These are phyloP conservation scores for Coemansia erecta DNA, from an alignment of 192 early-diverging fungal species.

Conservation along the genomic window DNA sequence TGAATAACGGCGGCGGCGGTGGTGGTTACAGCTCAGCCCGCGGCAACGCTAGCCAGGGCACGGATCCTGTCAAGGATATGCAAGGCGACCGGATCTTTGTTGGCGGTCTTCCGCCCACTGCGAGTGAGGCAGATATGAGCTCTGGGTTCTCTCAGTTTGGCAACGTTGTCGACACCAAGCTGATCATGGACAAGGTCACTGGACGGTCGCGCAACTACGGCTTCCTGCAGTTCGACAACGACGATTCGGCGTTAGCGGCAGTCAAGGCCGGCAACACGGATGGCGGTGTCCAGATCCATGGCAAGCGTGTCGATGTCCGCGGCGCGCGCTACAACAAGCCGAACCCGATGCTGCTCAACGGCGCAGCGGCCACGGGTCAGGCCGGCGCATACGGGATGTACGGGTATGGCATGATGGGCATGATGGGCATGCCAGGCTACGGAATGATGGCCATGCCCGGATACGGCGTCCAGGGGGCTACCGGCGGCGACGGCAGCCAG, in stretches of 20 bases:
- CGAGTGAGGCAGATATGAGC: constrained; percentile 80
- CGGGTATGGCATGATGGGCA: constrained; percentile 24
- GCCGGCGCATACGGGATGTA: constrained; percentile 15
- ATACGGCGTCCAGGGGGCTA: constrained; percentile 11
- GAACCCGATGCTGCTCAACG: constrained; percentile 12
- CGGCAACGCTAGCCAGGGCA: constrained; percentile 1
- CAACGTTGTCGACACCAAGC: constrained; percentile 75
- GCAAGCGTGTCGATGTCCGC: constrained; percentile 52
- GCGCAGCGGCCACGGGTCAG: constrained; percentile 13
- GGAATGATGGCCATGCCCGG: constrained; percentile 11
- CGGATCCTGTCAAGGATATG: constrained; percentile 38
- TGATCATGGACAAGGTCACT: constrained; percentile 82
- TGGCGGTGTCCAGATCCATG: constrained; percentile 42
- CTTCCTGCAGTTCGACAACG: constrained; percentile 86
- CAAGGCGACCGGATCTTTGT: constrained; percentile 83
- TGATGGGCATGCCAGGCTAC: constrained; percentile 27
- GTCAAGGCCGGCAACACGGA: constrained; percentile 41
- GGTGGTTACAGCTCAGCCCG: constrained; percentile 2
- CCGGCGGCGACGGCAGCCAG: constrained; percentile 6
- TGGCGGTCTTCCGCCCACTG: constrained; percentile 80
- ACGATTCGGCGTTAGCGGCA: constrained; percentile 58
- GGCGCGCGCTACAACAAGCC: constrained; percentile 42
- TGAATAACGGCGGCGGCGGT: not conserved
- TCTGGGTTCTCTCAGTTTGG: constrained; percentile 85
- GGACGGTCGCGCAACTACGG: constrained; percentile 88